Conservation (phyloP, 352 stramenopile genomes). For the Phytophthora constricta region DNA sequence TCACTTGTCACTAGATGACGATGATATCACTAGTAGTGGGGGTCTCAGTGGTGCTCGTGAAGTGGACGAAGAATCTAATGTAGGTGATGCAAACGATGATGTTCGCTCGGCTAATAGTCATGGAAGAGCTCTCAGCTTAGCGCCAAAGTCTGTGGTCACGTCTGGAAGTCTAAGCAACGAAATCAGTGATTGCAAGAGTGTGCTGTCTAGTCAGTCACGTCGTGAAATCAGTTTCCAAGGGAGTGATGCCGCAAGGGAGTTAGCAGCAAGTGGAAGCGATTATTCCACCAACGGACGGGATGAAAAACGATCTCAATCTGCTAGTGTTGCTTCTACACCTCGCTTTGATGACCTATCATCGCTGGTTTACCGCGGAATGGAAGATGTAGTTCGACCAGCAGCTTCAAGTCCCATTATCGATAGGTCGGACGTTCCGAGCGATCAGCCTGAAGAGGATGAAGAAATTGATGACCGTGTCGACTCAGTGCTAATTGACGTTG, state of each 20-base stretch:
- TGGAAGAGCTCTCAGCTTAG: neutral
- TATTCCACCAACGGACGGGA: slow-evolving; percentile 1
- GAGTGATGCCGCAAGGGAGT: slow-evolving; percentile 27
- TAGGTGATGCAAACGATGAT: slow-evolving; percentile 17
- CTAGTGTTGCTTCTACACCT: slow-evolving; percentile 21
- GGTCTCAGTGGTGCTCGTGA: slow-evolving; percentile 2
- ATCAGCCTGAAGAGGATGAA: slow-evolving; percentile 47
- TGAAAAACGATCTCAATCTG: slow-evolving; percentile 28
- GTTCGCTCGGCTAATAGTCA: slow-evolving; percentile 15
- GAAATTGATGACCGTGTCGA: slow-evolving; percentile 49
- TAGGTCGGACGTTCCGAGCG: neutral
- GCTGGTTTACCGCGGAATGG: slow-evolving; percentile 30
- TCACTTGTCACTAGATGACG: slow-evolving; percentile 18
- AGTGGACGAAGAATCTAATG: slow-evolving; percentile 11
- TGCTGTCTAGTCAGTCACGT: slow-evolving; percentile 7
- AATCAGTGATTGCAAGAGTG: slow-evolving; percentile 21
- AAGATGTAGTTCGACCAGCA: slow-evolving; percentile 16
- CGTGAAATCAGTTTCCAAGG: slow-evolving; percentile 20
- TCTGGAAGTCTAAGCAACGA: slow-evolving; percentile 20
- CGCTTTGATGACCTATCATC: slow-evolving; percentile 41
- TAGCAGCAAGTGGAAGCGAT: slow-evolving; percentile 24
- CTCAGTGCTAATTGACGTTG: slow-evolving; percentile 51
- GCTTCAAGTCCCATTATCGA: slow-evolving; percentile 2
- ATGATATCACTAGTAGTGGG: slow-evolving; percentile 11
- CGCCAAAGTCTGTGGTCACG: slow-evolving; percentile 15